Conservation (phyloP, 805 yeast genomes). For the Candida cerambycidarum region DNA sequence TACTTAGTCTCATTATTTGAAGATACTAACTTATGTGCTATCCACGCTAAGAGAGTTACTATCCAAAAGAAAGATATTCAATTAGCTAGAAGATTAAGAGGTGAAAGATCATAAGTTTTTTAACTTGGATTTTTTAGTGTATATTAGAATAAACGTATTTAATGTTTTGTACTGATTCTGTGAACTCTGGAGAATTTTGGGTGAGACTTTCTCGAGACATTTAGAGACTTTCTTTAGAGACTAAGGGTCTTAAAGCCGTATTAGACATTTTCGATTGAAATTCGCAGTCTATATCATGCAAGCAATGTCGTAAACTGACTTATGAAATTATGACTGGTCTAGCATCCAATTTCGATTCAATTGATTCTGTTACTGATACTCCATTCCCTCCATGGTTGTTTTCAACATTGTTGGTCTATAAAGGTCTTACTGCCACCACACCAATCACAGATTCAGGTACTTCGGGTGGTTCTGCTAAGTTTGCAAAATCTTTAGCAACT, state of each 20-base stretch:
- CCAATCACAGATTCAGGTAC: constrained; percentile 19
- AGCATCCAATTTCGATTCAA: constrained; percentile 1
- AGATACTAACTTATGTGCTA: constrained; percentile 50
- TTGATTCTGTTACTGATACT: constrained; percentile 14
- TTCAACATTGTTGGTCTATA: constrained; percentile 15
- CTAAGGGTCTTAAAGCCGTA: too few species aligned
- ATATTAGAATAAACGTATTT: constrained; percentile 8
- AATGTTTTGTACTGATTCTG: not conserved
- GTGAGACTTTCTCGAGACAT: too few species aligned
- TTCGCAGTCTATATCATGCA: too few species aligned
- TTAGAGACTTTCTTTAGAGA: too few species aligned
- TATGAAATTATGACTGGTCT: not conserved
- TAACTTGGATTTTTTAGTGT: constrained; percentile 1
- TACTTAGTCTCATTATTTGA: constrained; percentile 47
- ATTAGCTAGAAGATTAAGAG: constrained; percentile 51
- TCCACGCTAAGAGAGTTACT: constrained; percentile 50
- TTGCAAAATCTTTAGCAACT: constrained; percentile 19
- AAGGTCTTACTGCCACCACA: constrained; percentile 16
- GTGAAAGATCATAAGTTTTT: constrained; percentile 40
- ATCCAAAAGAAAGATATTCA: constrained; percentile 50
- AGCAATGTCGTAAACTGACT: constrained; percentile 1
- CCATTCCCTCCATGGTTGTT: constrained; percentile 25
- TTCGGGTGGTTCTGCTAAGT: constrained; percentile 21
- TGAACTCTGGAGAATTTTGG: not conserved
- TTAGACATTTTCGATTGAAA: too few species aligned